phyloP scores from a whole-genome alignment of 1,139 yeast species.

The Taphrina communis region DNA sequence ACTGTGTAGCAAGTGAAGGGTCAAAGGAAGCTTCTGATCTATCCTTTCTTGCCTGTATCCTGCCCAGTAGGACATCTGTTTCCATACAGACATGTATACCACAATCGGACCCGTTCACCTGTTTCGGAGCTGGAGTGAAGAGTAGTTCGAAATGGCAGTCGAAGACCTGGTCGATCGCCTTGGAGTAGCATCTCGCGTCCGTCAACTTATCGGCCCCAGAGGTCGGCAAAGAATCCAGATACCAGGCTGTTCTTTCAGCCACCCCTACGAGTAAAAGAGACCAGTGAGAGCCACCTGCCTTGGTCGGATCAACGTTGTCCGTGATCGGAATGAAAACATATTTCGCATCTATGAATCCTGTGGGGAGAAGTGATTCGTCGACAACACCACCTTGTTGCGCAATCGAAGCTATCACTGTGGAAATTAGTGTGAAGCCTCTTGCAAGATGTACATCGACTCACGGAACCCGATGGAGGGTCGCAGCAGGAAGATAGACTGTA shows the following conservation, averaged over 20 bases:
- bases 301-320: conserved; percentile 58
- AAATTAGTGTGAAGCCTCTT: not conserved
- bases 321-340: conserved; percentile 61
- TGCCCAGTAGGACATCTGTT: conserved; percentile 48
- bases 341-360: conserved; percentile 52
- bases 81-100: conserved; percentile 70
- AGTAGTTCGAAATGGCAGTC: conserved; percentile 44
- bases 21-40: conserved; percentile 2
- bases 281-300: conserved; percentile 66
- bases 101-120: conserved; percentile 75
- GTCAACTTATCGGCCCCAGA: conserved; percentile 52
- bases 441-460: conserved; percentile 47
- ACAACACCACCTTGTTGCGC: conserved; percentile 46
- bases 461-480: conserved; percentile 56
- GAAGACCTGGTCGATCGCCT: conserved; percentile 36
- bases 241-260: conserved; percentile 53
- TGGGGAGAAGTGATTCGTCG: conserved; percentile 56
- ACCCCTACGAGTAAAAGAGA: conserved; percentile 58
- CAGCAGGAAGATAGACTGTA: conserved; percentile 49
- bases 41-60: conserved; percentile 17
- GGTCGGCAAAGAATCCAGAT: conserved; percentile 59
- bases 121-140: conserved; percentile 67
- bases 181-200: conserved; percentile 35
- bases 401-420: conserved; percentile 18
- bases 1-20: conserved; percentile 17